Evolutionary conservation across 2,329 filamentous ascomycete species (phyloP), one percentile per base, ranked within the genome.

Genomic region (Ceratocystis smalleyi): DNA sequence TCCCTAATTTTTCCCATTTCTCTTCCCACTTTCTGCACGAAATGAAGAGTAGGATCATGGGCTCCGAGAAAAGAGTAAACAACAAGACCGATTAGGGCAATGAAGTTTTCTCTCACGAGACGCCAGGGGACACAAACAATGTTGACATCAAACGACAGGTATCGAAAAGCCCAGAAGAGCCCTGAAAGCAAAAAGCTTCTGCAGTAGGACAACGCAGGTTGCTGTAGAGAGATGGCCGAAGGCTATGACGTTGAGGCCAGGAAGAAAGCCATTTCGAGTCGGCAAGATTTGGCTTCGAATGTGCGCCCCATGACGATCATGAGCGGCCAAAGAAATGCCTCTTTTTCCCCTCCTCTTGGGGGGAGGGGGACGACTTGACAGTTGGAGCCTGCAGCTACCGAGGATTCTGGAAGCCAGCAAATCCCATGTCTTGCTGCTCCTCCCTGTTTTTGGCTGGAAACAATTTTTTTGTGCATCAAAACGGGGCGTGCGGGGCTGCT

Each of bases 1-100:
- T 8, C 54, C n/a, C 5, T 35, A 57, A n/a, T 32, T 57, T n/a
- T 35, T 57, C 30, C 19, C 7, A 8, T 35, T 57, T 57, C 32
- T 32, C 27, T n/a, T 19, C 22, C 17, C 54, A 32, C 17, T 30
- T 27, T 5, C 54, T 35, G 54, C 54, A 57, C 2, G 54, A 19
- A 57, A 57, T 15, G 27, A 35, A 19, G 27, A 32, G 27, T n/a
- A 57, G 54, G 54, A 57, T 57, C 54, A 30, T 10, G 15, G 27
- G 17, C 54, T 17, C 3, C n/a, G 54, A 57, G 54, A 57, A 57
- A 57, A 57, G 54, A 57, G 54, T n/a, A n/a, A 32, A 57, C 54
- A 57, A 35, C 12, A n/a, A 30, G 54, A 35, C 54, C 30, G 27
- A 35, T 57, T 57, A 57, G 54, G 54, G 54, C 27, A 57, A n/a